Conservation (phyloP, 2,329 filamentous ascomycete species). For the Beauveria asiatica region DNA sequence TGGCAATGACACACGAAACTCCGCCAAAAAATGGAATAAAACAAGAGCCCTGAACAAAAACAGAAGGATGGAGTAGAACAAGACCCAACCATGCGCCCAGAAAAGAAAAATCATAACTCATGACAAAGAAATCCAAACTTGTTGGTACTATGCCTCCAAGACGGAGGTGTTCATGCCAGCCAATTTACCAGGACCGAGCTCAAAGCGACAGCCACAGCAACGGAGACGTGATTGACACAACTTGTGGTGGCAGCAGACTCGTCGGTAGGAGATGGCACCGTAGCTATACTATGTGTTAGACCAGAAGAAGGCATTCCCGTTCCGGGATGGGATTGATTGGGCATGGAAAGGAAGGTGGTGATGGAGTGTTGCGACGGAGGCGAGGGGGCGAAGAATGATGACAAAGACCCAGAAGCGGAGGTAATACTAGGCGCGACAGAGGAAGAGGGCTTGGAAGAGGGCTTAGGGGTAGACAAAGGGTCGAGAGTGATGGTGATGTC, state of each 20-base stretch:
- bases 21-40: background rate
- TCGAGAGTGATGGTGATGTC: conserved; percentile 7
- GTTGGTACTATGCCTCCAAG: background rate
- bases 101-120: conserved; percentile 8
- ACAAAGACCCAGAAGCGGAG: background rate
- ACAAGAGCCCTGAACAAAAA: background rate
- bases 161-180: background rate
- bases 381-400: background rate
- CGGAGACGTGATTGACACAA: background rate
- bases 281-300: conserved; percentile 11
- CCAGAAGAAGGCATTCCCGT: background rate
- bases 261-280: conserved; percentile 4
- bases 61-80: background rate
- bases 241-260: background rate
- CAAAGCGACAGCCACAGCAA: conserved; percentile 4
- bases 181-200: background rate
- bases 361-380: background rate
- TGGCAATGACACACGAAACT: background rate
- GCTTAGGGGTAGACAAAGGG: background rate
- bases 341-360: conserved; percentile 2
- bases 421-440: background rate
- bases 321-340: conserved; percentile 2
- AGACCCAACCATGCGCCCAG: background rate
- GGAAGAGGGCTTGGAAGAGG: no score
- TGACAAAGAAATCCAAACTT: conserved; percentile 9